These are phyloP conservation scores for Orbilia blumenaviensis DNA, from an alignment of 2,329 filamentous ascomycete species.

Conservation along the genomic window DNA sequence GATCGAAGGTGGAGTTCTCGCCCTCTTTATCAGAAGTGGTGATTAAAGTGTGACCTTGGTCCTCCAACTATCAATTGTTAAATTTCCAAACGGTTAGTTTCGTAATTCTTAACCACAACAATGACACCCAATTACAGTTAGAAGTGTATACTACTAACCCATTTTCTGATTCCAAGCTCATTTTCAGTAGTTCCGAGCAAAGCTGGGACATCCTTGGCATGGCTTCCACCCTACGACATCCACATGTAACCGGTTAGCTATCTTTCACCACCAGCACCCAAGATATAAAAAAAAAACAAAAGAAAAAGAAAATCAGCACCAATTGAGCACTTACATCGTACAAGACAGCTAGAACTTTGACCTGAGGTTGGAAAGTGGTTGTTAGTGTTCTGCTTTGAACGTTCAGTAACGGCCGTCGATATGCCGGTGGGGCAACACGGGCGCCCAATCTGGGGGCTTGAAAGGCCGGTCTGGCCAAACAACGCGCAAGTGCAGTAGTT, in stretches of 20 bases:
- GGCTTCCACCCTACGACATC: slow-evolving; percentile 56
- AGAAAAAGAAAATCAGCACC: not conserved
- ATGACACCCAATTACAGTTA: too few relatives aligned
- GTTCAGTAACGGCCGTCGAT: slow-evolving; percentile 18
- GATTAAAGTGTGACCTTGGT: slow-evolving; percentile 92
- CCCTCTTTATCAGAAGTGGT: slow-evolving; percentile 98
- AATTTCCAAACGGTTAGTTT: too few relatives aligned
- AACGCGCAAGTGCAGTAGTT: slow-evolving; percentile 43
- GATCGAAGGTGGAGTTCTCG: slow-evolving; percentile 89
- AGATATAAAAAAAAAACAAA: too few relatives aligned
- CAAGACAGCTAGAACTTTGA: slow-evolving; percentile 58
- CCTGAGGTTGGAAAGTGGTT: slow-evolving; percentile 58
- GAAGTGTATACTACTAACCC: slow-evolving; percentile 63
- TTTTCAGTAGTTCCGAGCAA: slow-evolving; percentile 97
- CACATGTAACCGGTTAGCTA: slow-evolving; percentile 20
- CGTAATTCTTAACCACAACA: too few relatives aligned
- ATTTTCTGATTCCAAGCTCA: slow-evolving; percentile 95
- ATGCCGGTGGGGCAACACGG: slow-evolving; percentile 36
- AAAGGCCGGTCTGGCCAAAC: slow-evolving; percentile 48
- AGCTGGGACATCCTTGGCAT: slow-evolving; percentile 70
- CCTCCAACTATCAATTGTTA: slow-evolving; percentile 72
- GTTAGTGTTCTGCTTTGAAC: slow-evolving; percentile 56
- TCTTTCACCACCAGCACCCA: not conserved
- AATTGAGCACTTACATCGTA: slow-evolving; percentile 57
- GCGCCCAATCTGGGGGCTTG: slow-evolving; percentile 33